Evolutionary conservation across 2,329 filamentous ascomycete genomes (phyloP), one percentile per base, ranked within the genome.

Genomic region (Fusarium equiseti): DNA sequence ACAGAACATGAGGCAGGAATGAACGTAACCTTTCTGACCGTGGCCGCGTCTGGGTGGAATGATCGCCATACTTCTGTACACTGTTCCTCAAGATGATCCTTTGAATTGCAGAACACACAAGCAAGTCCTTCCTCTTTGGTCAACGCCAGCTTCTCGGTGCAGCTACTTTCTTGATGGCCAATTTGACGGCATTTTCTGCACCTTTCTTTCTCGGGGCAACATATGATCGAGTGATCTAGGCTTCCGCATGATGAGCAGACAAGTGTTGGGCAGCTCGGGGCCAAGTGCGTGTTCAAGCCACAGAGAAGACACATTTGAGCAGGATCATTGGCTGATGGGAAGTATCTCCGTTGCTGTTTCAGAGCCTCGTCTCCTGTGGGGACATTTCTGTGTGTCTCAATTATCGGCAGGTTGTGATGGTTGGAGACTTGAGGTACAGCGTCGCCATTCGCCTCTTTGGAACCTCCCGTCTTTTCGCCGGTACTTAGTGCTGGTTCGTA

Each of bases 11-110:
- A 86, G 1, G 83, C 78, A 1, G 83, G 82, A 22, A 91, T 82
- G 31, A 78, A 77, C 51, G 79, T 79, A 42, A 90, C 87, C 64
- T 83, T 88, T 61, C 80, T 82, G 51, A 83, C 79, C 16, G 78
- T 78, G 18, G 79, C 75, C 12, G 79, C 72, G 16, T 80, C 77
- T 4, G 82, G 83, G 15, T 80, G 77, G 75, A 86, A 90, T 20
- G 84, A 88, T 61, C 86, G 83, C 89, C 89, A 93, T 26, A 90
- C 80, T 50, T 84, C 81, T 56, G 86, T 84, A 76, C 91, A 93
- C 4, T 85, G 79, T 15, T 81, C 76, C 75, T 93, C 91, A 11
- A 84, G 71, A 72, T 94, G 91, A 11, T 85, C 81, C 5, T 74
- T 69, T 9, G 84, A 84, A 42, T 81, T 81, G 77, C 91, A 94